These are phyloP conservation scores for Chytriomyces confervae DNA, from an alignment of 192 early-diverging fungal genomes.

Conservation along the genomic window DNA sequence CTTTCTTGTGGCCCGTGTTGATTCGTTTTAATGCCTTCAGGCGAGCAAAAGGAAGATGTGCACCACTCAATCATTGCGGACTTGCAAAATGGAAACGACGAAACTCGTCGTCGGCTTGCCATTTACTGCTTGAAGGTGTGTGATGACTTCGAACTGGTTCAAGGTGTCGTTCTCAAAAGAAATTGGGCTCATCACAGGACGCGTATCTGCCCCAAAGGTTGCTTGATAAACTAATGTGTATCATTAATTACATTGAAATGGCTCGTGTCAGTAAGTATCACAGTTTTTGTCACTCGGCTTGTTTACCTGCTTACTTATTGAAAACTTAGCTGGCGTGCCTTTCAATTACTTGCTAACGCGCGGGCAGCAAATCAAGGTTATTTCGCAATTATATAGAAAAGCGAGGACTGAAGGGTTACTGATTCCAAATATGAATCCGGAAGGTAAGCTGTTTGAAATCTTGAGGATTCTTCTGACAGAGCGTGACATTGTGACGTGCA, in stretches of 20 bases:
- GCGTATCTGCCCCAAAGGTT: constrained; percentile 91
- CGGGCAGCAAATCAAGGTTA: constrained; percentile 98
- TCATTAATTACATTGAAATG: constrained; percentile 99
- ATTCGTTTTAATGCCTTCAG: constrained; percentile 40
- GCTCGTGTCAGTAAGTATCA: constrained; percentile 71
- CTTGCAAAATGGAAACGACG: constrained; percentile 92
- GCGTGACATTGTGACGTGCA: constrained; percentile 24
- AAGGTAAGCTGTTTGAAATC: constrained; percentile 54
- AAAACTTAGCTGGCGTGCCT: constrained; percentile 79
- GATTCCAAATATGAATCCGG: constrained; percentile 84
- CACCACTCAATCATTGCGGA: constrained; percentile 98
- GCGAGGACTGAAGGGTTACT: constrained; percentile 80
- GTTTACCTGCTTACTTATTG: no score
- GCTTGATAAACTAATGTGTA: constrained; percentile 95
- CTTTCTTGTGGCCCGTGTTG: not conserved
- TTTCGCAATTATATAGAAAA: constrained; percentile 93
- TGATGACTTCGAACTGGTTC: not conserved
- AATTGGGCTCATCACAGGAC: constrained; percentile 57
- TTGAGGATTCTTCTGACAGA: not conserved
- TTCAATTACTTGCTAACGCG: constrained; percentile 92
- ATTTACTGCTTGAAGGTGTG: constrained; percentile 92
- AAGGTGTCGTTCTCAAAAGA: not conserved
- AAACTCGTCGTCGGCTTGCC: constrained; percentile 91
- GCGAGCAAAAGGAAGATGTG: constrained; percentile 99
- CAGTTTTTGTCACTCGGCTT: not conserved